Evolutionary conservation across 768 basidiomycete species (phyloP), one percentile per base, ranked within the genome.

Genomic region (Calocera viscosa): DNA sequence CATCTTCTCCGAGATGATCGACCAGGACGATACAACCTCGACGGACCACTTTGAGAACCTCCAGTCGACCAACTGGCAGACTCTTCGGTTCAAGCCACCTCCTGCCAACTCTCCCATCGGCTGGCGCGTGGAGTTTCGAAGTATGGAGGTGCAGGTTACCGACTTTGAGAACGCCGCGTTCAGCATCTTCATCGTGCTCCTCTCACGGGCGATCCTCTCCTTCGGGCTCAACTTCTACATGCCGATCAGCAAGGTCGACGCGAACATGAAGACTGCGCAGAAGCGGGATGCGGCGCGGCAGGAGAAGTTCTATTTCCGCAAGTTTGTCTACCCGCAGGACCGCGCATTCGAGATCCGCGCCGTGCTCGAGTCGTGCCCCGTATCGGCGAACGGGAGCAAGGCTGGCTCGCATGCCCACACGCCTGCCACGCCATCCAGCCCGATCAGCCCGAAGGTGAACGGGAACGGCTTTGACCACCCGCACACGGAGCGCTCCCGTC

Each of bases 61-160:
- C 28, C 96, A 99, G 83, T 98, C 96, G 1, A 99, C 96, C 2
- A 99, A 99, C 73, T 99, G 96, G 96, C 96, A 99, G 78, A 97
- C 96, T 0, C 81, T 99, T 34, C 85, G 96, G 63, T 99, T 99
- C 83, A 99, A 99, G 75, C 96, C 96, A 1, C 96, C 96, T 14
- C 95, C 96, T 30, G 87, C 91, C 2, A 87, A 90, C 66, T 93
- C 95, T 3, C 75, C 85, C 7, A 97, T 98, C 66, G 96, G 95
- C 34, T 99, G 96, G 96, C 83, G 96, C 41, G 95, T 98, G 2
- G 96, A 99, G 75, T 99, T 99, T 78, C 82, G 96, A 67, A 92
- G 90, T 75, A 98, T 98, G 96, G 96, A 99, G 75, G 94, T 98
- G 1, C 96, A 98, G 73, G 84, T 97, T 74, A 98, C 96, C 10